Percentiles rank a stretch among this genome's conserved stretches.
phyloP scores from a whole-genome alignment of 2,329 filamentous ascomycete genomes.

The Falciphora oryzae region DNA sequence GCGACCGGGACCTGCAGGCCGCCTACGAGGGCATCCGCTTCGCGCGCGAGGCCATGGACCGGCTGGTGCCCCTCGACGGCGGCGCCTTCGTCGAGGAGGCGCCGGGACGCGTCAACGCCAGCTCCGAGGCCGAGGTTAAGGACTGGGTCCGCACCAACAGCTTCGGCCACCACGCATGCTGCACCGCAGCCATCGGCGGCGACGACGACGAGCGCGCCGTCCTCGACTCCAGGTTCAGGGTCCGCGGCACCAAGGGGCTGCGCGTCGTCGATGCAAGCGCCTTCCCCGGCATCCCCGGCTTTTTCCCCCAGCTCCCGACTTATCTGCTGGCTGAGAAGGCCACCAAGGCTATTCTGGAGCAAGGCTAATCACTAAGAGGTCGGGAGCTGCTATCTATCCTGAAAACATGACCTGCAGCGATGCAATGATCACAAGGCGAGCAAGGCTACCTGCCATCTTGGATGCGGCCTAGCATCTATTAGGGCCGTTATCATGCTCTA shows the following conservation, averaged over 20 bases:
- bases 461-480: too few species aligned
- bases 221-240: conserved; percentile 13
- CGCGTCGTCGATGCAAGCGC: conserved; percentile 19
- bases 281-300: conserved; percentile 18
- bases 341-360: not conserved
- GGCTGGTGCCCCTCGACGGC: not conserved
- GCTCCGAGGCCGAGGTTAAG: conserved; percentile 6
- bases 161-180: conserved; percentile 11
- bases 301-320: conserved; percentile 15
- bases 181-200: conserved; percentile 11
- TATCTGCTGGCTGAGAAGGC: not conserved
- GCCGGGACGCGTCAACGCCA: conserved; percentile 11
- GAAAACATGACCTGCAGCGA: too few species aligned
- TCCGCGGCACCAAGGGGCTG: conserved; percentile 16
- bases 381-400: too few species aligned
- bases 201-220: conserved; percentile 12
- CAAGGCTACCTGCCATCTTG: too few species aligned
- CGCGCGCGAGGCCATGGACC: not conserved
- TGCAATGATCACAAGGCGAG: too few species aligned
- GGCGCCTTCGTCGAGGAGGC: conserved; percentile 8
- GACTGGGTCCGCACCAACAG: conserved; percentile 7
- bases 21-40: not conserved
- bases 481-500: too few species aligned
- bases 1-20: conserved; percentile 2
- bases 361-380: too few species aligned